Conservation (phyloP, 805 yeast genomes). For the Ogataea populi-albae region DNA sequence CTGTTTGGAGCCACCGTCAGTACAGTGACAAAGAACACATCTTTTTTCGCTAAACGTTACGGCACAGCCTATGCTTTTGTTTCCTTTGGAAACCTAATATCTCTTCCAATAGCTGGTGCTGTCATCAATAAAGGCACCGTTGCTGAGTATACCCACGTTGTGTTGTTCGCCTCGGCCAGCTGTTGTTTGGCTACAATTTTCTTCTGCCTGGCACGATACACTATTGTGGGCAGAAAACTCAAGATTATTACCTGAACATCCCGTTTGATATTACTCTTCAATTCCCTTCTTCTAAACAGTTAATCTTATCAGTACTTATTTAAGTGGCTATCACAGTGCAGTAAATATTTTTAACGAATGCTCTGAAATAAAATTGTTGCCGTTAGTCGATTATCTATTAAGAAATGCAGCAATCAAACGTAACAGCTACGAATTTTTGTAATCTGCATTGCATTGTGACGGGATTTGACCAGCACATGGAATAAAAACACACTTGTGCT, state of each 20-base stretch:
- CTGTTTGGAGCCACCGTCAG: conserved; percentile 64
- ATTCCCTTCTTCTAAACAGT: too few species aligned
- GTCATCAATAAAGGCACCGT: conserved; percentile 32
- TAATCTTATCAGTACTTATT: too few species aligned
- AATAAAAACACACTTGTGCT: too few species aligned
- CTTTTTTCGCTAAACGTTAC: conserved; percentile 64
- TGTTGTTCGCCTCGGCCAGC: conserved; percentile 38
- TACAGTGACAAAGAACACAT: conserved; percentile 48
- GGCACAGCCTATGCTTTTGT: conserved; percentile 64
- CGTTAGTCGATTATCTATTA: too few species aligned
- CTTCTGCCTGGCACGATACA: conserved; percentile 43
- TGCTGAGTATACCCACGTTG: conserved; percentile 28
- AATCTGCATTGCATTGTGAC: too few species aligned
- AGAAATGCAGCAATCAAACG: too few species aligned
- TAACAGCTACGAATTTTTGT: too few species aligned
- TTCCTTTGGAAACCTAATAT: conserved; percentile 46
- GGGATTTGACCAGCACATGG: too few species aligned
- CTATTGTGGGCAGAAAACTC: conserved; percentile 42
- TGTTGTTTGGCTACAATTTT: conserved; percentile 34
- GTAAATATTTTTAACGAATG: too few species aligned
- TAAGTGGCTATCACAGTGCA: too few species aligned
- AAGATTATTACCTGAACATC: conserved; percentile 7
- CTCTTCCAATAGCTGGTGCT: conserved; percentile 48
- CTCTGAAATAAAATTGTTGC: too few species aligned
- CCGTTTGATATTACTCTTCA: too few species aligned